Base-by-base conservation (phyloP, 1,139 yeast genomes). In the Keqinozyma sinolaborantium region DNA sequence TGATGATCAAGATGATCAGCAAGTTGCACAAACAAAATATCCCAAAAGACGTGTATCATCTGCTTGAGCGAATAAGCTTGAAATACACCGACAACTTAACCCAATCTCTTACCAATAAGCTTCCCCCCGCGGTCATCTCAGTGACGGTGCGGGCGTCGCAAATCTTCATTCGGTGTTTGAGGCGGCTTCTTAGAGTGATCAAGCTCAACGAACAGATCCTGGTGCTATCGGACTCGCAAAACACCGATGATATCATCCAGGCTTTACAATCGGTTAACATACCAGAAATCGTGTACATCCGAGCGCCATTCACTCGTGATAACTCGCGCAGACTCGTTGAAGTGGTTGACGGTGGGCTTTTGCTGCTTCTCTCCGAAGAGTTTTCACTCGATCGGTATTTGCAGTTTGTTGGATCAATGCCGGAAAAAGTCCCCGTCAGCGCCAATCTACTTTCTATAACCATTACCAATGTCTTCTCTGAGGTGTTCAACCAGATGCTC, bases 21-120 rank as follows among this genome's bases (percentile, higher is more conserved):
- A 81, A 81, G 25, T 58, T 83, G 36, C 77, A 78, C n/a, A 56
- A 79, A 25, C 85, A 82, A 44, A 68, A 67, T 32, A 73, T 81
- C 7, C 85, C 87, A 2, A 59, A 60, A 1, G 70, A 71, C 16
- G 79, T 81, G n/a, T 47, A 78, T 21, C 53, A 56, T 5, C 75
- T 69, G 35, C 58, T 81, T 36, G 69, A 66, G 30, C 63, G 60
- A 18, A 60, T 81, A 27, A 56, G 76, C 2, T 42, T 53, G 4
- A 58, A 65, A 6, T 77, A 61, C 47, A 51, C 70, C 4, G 66
- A 62, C 19, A 64, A 64, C 36, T 53, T 74, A 16, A 47, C 66
- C 3, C 48, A 47, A 21, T 66, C 50, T n/a, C 43, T 65, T 30
- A 52, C 51, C 30, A 59, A 58, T 24, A 68, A 71, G 34, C 62